These are phyloP conservation scores for Tephrocybe sp. DNA, from an alignment of 768 basidiomycete genomes.

Conservation along the genomic window DNA sequence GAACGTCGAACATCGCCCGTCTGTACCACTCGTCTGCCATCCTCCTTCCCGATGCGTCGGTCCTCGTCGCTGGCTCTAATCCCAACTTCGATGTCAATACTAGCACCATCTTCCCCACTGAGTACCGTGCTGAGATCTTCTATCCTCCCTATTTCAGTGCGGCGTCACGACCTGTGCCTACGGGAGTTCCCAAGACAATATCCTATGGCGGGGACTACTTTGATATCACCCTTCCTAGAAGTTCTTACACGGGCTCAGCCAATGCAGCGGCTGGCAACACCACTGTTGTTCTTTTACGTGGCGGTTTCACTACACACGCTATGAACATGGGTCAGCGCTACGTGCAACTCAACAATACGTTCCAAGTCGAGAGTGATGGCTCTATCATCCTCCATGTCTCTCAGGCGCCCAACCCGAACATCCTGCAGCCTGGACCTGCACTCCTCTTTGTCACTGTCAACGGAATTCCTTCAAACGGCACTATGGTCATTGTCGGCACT, in stretches of 20 bases:
- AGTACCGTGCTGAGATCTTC: conserved; percentile 83
- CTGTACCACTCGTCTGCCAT: conserved; percentile 83
- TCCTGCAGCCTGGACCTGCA: conserved; percentile 88
- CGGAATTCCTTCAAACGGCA: conserved; percentile 82
- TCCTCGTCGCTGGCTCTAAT: conserved; percentile 90
- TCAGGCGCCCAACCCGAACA: conserved; percentile 79
- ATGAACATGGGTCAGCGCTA: conserved; percentile 88
- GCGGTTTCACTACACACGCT: conserved; percentile 81
- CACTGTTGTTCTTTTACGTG: conserved; percentile 74
- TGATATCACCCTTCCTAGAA: conserved; percentile 67
- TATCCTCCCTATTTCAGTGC: conserved; percentile 90
- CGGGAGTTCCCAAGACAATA: conserved; percentile 70
- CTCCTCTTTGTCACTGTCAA: conserved; percentile 80
- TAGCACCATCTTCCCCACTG: conserved; percentile 65
- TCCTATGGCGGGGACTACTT: conserved; percentile 83
- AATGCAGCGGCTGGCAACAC: conserved; percentile 74
- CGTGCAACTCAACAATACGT: conserved; percentile 82
- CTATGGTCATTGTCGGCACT: conserved; percentile 74
- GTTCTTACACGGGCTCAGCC: conserved; percentile 63
- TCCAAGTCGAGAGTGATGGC: conserved; percentile 73
- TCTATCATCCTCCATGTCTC: conserved; percentile 79
- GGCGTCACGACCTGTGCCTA: conserved; percentile 61
- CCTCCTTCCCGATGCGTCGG: conserved; percentile 79
- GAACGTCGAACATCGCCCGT: conserved; percentile 56
- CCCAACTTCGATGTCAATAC: conserved; percentile 83